A percentile compares a stretch with the other conserved stretches of the same genome.
phyloP scores from a whole-genome alignment of 495 filamentous ascomycete genomes.

The Penicillium ochrochloron region DNA sequence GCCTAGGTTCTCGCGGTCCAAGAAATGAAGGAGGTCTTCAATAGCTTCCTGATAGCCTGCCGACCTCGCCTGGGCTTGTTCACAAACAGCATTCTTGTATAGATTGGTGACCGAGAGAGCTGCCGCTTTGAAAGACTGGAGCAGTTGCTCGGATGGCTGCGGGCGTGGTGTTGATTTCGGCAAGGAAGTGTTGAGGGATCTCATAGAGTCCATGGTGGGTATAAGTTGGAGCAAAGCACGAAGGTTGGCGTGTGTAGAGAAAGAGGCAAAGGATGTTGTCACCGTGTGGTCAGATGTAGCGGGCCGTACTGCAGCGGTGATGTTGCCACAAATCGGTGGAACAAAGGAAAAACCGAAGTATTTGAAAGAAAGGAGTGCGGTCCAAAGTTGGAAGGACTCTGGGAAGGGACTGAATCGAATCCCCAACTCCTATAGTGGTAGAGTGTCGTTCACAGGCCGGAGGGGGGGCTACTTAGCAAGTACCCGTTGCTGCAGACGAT shows the following conservation, averaged over 20 bases:
- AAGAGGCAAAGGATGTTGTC: conserved; percentile 13
- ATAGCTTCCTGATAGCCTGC: conserved; percentile 94
- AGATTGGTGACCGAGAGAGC: conserved; percentile 95
- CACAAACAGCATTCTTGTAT: conserved; percentile 84
- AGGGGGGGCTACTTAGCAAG: conserved; percentile 13
- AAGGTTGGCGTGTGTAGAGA: neutral
- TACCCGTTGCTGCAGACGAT: conserved; percentile 28
- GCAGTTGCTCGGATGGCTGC: conserved; percentile 77
- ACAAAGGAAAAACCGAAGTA: conserved; percentile 2
- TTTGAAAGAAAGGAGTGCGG: neutral
- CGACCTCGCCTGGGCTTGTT: conserved; percentile 70
- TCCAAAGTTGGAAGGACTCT: neutral
- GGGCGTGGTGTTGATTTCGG: conserved; percentile 55
- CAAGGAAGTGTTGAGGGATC: conserved; percentile 71
- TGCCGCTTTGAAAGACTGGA: conserved; percentile 88
- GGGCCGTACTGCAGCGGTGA: conserved; percentile 3
- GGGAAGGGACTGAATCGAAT: neutral
- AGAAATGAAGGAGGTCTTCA: conserved; percentile 82
- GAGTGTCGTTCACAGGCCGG: conserved; percentile 9
- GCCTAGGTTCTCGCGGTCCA: conserved; percentile 80
- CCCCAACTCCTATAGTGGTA: conserved; percentile 12
- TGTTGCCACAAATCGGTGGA: conserved; percentile 3
- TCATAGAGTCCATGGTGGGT: conserved; percentile 72
- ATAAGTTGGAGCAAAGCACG: neutral
- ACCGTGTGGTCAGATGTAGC: conserved; percentile 15